Evolutionary conservation across 495 filamentous ascomycete species (phyloP).

Genomic region (Talaromyces adpressus): DNA sequence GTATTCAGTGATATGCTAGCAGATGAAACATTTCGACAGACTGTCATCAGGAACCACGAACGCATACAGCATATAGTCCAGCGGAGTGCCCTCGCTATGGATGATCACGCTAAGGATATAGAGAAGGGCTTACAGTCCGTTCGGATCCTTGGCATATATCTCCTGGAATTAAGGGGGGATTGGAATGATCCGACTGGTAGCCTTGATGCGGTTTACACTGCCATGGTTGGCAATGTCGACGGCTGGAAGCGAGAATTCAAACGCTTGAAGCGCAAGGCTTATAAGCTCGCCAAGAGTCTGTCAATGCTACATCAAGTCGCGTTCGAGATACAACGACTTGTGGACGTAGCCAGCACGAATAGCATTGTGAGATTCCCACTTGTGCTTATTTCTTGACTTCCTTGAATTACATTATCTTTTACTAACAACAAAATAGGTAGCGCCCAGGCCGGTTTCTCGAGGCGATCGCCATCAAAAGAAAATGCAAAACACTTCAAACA

Average conservation of each 20-base stretch:
- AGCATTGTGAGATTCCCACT: slow-evolving; percentile 32
- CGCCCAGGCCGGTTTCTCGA: not conserved
- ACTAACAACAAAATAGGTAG: not conserved
- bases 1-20: slow-evolving; percentile 87
- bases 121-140: slow-evolving; percentile 70
- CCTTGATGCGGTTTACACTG: slow-evolving; percentile 58
- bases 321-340: slow-evolving; percentile 69
- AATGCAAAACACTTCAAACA: not conserved
- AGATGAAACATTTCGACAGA: slow-evolving; percentile 69
- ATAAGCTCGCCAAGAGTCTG: slow-evolving; percentile 52
- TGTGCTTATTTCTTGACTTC: not conserved
- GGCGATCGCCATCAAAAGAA: not conserved
- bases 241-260: slow-evolving; percentile 75
- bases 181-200: slow-evolving; percentile 38
- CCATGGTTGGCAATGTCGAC: slow-evolving; percentile 78
- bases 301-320: slow-evolving; percentile 60
- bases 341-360: slow-evolving; percentile 64
- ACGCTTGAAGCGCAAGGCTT: slow-evolving; percentile 59
- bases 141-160: slow-evolving; percentile 67
- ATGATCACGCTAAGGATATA: slow-evolving; percentile 70
- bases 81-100: slow-evolving; percentile 65
- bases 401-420: not conserved
- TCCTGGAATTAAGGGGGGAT: slow-evolving; percentile 53
- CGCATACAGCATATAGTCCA: slow-evolving; percentile 84
- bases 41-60: slow-evolving; percentile 81